Percentiles rank a stretch among this genome's conserved stretches.
Conservation (phyloP, 345 rosid species). For the Bruguiera sexangula region DNA sequence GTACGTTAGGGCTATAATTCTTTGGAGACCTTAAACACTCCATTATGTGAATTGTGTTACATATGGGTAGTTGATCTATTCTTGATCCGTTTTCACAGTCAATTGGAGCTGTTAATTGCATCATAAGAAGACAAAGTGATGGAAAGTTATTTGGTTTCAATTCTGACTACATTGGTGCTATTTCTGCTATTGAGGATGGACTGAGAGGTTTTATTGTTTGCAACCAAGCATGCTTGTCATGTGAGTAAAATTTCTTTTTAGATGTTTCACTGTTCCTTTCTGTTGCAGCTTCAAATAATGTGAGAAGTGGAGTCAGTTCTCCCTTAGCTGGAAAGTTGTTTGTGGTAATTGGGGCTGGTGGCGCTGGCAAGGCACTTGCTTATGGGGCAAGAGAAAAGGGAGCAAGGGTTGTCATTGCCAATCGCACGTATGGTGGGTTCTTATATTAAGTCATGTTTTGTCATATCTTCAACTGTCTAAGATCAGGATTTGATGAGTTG, state of each 20-base stretch:
- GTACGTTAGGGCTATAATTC: conserved; percentile 2
- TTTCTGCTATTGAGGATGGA: conserved; percentile 94
- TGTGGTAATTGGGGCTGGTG: conserved; percentile 93
- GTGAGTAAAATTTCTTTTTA: conserved; percentile 12
- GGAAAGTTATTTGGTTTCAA: conserved; percentile 80
- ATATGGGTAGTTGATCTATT: conserved; percentile 21
- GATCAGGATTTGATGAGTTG: no score
- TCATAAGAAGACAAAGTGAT: conserved; percentile 67
- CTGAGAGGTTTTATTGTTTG: conserved; percentile 51
- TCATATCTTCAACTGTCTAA: no score
- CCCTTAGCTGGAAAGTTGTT: conserved; percentile 78
- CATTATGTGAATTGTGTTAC: background rate
- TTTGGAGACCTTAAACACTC: conserved; percentile 1
- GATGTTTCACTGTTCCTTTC: conserved; percentile 11
- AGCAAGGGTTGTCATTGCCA: conserved; percentile 77
- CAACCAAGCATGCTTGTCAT: background rate
- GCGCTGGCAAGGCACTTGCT: conserved; percentile 95
- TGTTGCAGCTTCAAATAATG: conserved; percentile 41
- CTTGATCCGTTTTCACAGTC: conserved; percentile 47
- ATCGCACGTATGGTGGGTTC: conserved; percentile 68
- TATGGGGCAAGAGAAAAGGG: conserved; percentile 94
- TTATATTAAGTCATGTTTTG: background rate
- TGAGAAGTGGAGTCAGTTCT: conserved; percentile 34
- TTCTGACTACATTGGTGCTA: conserved; percentile 88
- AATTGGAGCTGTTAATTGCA: conserved; percentile 94